Evolutionary conservation across 306 rosid species (phyloP), one percentile per base, ranked within the genome.

Genomic region (Quercus aquifolioides): DNA sequence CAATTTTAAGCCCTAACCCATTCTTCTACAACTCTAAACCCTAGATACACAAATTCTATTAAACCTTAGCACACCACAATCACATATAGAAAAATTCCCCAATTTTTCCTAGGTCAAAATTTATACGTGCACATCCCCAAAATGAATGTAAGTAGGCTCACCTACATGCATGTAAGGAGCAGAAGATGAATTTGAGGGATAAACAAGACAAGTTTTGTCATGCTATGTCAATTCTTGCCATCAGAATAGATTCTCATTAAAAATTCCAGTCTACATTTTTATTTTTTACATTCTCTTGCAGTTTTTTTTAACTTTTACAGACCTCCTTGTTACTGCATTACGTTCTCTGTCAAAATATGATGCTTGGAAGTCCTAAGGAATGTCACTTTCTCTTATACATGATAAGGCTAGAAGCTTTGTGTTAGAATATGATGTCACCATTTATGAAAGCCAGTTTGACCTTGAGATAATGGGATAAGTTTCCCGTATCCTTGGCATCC

Each of bases 401-500:
- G 46, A 41, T 49, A 49, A 49, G 15, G 54, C 17, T 11, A 12
- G 54, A 11, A 49, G 54, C 54, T 10, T 49, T 49, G 14, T 12
- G 54, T 49, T 49, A 49, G 54, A 49, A 49, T 49, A 49, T 10
- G 54, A 49, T 49, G 17, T 13, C 15, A 49, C 14, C 54, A 49
- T 49, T 49, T 49, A 49, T 13, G 54, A 14, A 3, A 49, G 46
- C 46, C 54, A 49, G 15, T 49, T 49, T 10, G 54, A 49, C 17
- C 17, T 49, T 1, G 17, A 12, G 54, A 49, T 49, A 49, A 49
- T 49, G 54, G 54, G 54, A 62, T 23, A 76, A 68, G 56, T 79
- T 28, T 79, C 75, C 64, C 10, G 18, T 77, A 74, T 77, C 33
- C 74, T 79, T 58, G 46, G 55, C 52, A 21, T 65, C n/a, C 64